These are phyloP conservation scores for Russula dissimulans DNA, from an alignment of 768 basidiomycete genomes.

Conservation along the genomic window DNA sequence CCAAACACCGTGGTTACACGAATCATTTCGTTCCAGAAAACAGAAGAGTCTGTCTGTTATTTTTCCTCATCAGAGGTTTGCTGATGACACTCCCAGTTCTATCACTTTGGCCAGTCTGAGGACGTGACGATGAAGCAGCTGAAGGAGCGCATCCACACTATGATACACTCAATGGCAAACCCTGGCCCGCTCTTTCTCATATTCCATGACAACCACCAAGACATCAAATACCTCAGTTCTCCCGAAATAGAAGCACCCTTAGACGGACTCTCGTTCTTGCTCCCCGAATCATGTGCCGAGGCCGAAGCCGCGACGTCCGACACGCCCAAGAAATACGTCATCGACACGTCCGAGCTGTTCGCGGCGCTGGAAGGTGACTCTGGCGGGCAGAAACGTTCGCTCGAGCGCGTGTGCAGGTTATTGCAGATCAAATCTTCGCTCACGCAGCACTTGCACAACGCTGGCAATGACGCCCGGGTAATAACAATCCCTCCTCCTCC, in stretches of 20 bases:
- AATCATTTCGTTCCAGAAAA: slow-evolving; percentile 62
- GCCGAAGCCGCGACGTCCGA: slow-evolving; percentile 26
- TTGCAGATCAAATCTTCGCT: slow-evolving; percentile 38
- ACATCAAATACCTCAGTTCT: slow-evolving; percentile 65
- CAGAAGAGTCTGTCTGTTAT: slow-evolving; percentile 39
- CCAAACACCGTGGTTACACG: slow-evolving; percentile 45
- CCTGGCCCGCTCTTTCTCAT: slow-evolving; percentile 64
- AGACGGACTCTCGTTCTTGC: slow-evolving; percentile 39
- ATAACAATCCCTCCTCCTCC: slow-evolving; percentile 19
- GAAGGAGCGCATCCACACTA: slow-evolving; percentile 39
- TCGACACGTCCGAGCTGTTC: slow-evolving; percentile 73
- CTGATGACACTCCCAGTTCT: slow-evolving; percentile 36
- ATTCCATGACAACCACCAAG: slow-evolving; percentile 71
- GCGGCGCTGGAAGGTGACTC: slow-evolving; percentile 60
- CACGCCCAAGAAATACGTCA: slow-evolving; percentile 45
- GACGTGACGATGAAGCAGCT: slow-evolving; percentile 42
- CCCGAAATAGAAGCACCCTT: slow-evolving; percentile 43
- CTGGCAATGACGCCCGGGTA: slow-evolving; percentile 81
- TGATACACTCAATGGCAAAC: slow-evolving; percentile 33
- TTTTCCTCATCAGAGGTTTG: not conserved
- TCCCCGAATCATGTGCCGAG: slow-evolving; percentile 39
- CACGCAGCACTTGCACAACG: slow-evolving; percentile 62
- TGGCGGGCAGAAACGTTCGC: slow-evolving; percentile 39
- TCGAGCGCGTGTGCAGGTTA: slow-evolving; percentile 55
- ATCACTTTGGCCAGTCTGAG: slow-evolving; percentile 56